Base-by-base conservation (phyloP, 176 grass and related monocot genomes). In the Sorghum bicolor region DNA sequence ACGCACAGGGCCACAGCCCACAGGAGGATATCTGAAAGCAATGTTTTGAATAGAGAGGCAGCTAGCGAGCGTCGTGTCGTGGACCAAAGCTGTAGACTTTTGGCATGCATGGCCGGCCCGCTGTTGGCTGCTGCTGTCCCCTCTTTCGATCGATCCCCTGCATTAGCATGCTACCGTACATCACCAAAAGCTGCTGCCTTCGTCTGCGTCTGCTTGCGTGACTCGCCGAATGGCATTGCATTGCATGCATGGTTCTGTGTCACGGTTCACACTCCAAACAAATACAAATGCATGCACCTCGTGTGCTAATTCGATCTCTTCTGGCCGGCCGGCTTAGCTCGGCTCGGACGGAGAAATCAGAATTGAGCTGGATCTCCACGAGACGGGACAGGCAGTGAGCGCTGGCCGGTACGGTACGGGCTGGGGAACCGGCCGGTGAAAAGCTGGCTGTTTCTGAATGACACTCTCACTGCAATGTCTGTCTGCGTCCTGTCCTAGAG, bases 251-350 rank as follows among this genome's bases (percentile, higher is more conserved):
- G 5, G 48, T 52, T 52, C 48, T 52, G 47, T 41, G 41, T 14
- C 41, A 44, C 83, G 53, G 31, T 79, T 88, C 83, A 76, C 50
- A 81, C 87, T 41, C 68, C 58, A 68, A 8, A 14, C 22, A 52
- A 8, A 8, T 22, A 5, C 32, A 36, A 20, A 37, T 40, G 66
- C 66, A 69, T 38, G 66, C 39, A 33, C 72, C 62, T 64, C 80
- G 36, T 57, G 55, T 43, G 33, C 39, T 2, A 26, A 69, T 22
- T 30, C 8, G 0, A 55, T 31, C 34, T 22, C 45, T 14, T n/a
- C n/a, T n/a, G n/a, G n/a, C n/a, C n/a, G n/a, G 44, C 44, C 10
- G 11, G 60, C 36, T 60, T 45, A 45, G 47, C 3, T 17, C 52
- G 6, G 15, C 48, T 52, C 48, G 48, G 48, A 20, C 48, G 17